Evolutionary conservation across 257 asterid genomes (phyloP).

Genomic region (Penstemon davidsonii): DNA sequence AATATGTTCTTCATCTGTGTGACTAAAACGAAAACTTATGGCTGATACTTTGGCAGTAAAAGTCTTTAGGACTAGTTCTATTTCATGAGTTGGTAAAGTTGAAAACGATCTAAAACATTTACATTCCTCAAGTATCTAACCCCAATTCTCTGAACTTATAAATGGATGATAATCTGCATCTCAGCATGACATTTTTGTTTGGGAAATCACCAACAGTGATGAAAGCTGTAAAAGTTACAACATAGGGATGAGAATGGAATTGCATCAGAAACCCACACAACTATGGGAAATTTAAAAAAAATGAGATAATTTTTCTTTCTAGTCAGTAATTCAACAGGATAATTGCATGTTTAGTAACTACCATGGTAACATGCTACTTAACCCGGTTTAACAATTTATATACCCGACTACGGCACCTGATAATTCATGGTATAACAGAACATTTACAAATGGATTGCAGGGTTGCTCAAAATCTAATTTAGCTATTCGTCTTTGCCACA

Average conservation of each 20-base stretch:
- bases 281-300: neutral
- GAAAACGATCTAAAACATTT: neutral
- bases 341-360: neutral
- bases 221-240: conserved; percentile 51
- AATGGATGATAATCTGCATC: conserved; percentile 23
- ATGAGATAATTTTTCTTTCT: neutral
- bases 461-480: neutral
- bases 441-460: neutral
- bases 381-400: neutral
- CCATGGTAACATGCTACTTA: neutral
- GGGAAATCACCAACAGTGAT: conserved; percentile 63
- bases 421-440: conserved; percentile 19
- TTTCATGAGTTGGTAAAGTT: no score
- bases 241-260: neutral
- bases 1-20: no score
- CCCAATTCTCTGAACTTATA: neutral
- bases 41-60: no score
- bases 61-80: no score
- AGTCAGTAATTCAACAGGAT: neutral
- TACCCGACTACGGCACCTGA: neutral
- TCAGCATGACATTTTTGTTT: conserved; percentile 35
- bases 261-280: neutral
- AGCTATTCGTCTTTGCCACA: conserved; percentile 1
- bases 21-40: no score
- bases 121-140: conserved; percentile 15